These are phyloP conservation scores for Dillenia turbinata DNA, from an alignment of 164 flowering plant genomes.

Conservation along the genomic window DNA sequence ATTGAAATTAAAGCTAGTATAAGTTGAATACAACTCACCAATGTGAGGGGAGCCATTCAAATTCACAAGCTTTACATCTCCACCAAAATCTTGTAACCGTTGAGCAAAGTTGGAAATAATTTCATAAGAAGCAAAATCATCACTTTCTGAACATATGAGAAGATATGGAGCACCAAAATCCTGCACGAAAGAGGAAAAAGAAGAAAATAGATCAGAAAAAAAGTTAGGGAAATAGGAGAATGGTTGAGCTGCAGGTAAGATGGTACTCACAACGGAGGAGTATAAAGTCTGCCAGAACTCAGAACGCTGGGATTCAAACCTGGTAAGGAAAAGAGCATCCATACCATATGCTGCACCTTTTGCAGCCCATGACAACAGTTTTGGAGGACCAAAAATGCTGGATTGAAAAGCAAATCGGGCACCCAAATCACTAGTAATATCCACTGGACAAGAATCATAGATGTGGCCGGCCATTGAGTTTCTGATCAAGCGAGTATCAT, in stretches of 20 bases:
- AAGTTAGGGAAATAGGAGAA: not conserved
- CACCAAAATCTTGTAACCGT: conserved; percentile 39
- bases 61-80: conserved; percentile 40
- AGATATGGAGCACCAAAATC: conserved; percentile 55
- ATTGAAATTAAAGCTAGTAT: too few relatives aligned
- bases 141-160: conserved; percentile 49
- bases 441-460: conserved; percentile 63
- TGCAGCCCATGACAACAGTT: conserved; percentile 47
- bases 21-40: conserved; percentile 27
- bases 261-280: conserved; percentile 51
- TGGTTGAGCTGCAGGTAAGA: not conserved
- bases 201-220: not conserved
- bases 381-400: conserved; percentile 43
- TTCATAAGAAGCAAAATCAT: conserved; percentile 44
- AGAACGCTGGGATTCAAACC: conserved; percentile 44
- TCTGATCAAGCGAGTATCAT: conserved; percentile 37
- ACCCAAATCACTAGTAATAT: conserved; percentile 52
- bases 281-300: conserved; percentile 54
- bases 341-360: conserved; percentile 47
- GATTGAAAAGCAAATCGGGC: conserved; percentile 41
- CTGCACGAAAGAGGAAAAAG: conserved; percentile 16
- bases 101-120: conserved; percentile 38
- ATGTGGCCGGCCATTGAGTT: conserved; percentile 51
- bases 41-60: conserved; percentile 47
- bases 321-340: conserved; percentile 55